Base-by-base conservation (phyloP, 202 grass and related monocot genomes). In the Digitaria exilis region DNA sequence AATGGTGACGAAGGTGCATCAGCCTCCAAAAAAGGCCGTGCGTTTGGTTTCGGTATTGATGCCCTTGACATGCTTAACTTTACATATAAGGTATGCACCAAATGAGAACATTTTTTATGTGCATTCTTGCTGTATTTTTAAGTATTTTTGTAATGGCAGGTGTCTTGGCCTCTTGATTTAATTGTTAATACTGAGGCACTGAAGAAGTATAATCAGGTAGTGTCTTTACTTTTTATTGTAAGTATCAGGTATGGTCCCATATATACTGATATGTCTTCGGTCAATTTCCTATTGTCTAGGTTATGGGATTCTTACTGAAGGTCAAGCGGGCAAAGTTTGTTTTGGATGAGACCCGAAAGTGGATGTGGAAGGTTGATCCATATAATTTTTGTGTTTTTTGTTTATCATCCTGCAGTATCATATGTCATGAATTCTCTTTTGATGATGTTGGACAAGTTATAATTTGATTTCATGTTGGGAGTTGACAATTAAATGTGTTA, bases 281-380 rank as follows among this genome's bases (percentile, higher is more conserved):
- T 43, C 24, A 57, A 85, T 85, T 42, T 88, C 75, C 48, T 80
- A 56, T 72, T 30, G 42, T 80, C 78, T 73, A 95, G 96, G 92
- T 98, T 22, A 95, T 98, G 92, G 91, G 90, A 44, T 98, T 98
- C 87, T 93, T 98, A 78, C 84, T 95, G 45, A 98, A 98, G 87
- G 92, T 98, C 56, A 95, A 98, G 75, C 89, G 87, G 71, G 96
- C 96, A 76, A 98, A 98, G 73, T 98, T 93, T 76, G 82, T 95
- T 75, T 85, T 98, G 80, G 90, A 95, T 69, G 90, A 95, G 93
- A 90, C 91, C 41, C 87, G 92, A 25, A 98, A 93, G 55, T 95
- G 92, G 96, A 95, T 92, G 91, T 95, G 96, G 92, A 98, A 98
- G 90, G 96, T 98, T 60, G 35, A 48, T 71, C 21, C 50, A 88